Evolutionary conservation across 306 rosid species (phyloP).

Genomic region (Cucurbita argyrosperma): DNA sequence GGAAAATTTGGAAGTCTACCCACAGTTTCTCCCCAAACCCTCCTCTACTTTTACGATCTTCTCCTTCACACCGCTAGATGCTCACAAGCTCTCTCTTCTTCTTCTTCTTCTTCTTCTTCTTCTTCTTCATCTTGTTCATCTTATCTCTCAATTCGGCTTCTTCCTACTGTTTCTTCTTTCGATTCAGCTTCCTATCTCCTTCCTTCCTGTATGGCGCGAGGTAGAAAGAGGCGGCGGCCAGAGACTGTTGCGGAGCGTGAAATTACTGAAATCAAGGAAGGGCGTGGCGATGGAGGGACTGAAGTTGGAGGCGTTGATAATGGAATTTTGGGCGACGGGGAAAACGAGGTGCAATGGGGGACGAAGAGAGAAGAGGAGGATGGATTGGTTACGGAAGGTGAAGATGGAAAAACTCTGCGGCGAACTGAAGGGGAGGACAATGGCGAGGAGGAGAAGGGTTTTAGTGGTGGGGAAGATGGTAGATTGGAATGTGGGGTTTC

Average conservation of each 20-base stretch:
- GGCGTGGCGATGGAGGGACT: neutral
- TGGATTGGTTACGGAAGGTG: neutral
- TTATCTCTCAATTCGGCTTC: neutral
- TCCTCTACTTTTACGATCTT: neutral
- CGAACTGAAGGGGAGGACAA: neutral
- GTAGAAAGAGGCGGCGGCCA: slow-evolving; percentile 1
- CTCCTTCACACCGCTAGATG: neutral
- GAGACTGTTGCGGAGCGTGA: neutral
- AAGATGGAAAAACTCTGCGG: neutral
- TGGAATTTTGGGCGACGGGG: neutral
- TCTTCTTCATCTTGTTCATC: neutral
- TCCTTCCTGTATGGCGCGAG: neutral
- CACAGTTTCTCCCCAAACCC: slow-evolving; percentile 7
- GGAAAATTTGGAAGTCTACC: neutral
- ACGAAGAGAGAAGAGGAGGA: neutral
- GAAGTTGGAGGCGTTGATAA: neutral
- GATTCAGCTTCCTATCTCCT: neutral
- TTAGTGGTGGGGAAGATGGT: neutral
- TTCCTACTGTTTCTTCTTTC: neutral
- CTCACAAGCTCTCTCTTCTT: neutral
- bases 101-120: neutral
- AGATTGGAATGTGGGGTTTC: neutral
- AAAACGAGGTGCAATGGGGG: neutral
- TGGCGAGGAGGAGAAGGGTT: neutral
- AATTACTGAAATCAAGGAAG: neutral